These are phyloP conservation scores for Aspergillus caelatus DNA, from an alignment of 2,329 filamentous ascomycete species.

Conservation along the genomic window DNA sequence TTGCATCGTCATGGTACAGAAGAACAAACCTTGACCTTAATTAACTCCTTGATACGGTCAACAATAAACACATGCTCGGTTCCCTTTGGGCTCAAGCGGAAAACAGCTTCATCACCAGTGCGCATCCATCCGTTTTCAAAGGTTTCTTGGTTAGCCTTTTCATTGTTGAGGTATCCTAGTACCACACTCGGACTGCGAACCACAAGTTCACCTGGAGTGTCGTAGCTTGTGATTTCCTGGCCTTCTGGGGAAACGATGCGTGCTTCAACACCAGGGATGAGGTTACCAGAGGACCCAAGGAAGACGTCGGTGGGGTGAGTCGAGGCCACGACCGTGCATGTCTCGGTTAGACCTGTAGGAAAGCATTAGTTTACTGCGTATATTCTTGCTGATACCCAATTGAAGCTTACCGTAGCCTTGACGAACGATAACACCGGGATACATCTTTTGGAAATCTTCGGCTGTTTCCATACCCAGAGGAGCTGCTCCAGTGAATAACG, in stretches of 20 bases:
- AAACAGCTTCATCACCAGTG: conserved; percentile 81
- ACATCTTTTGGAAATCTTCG: conserved; percentile 62
- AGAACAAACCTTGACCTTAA: conserved; percentile 70
- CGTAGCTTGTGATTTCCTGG: conserved; percentile 68
- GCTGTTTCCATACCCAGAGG: conserved; percentile 75
- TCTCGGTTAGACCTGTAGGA: conserved; percentile 70
- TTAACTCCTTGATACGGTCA: conserved; percentile 78
- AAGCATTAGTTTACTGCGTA: conserved; percentile 14
- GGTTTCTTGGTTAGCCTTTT: conserved; percentile 78
- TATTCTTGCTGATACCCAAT: background rate
- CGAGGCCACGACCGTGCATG: conserved; percentile 68
- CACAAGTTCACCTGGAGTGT: conserved; percentile 78
- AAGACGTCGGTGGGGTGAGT: conserved; percentile 63
- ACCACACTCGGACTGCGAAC: conserved; percentile 77
- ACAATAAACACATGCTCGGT: conserved; percentile 83
- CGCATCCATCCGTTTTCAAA: conserved; percentile 80
- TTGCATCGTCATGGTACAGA: conserved; percentile 25
- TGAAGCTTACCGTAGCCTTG: conserved; percentile 68
- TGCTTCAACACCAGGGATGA: conserved; percentile 66
- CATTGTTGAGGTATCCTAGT: conserved; percentile 84
- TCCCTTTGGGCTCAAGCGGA: conserved; percentile 65
- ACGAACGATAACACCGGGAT: conserved; percentile 66
- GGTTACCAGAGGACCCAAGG: conserved; percentile 71
- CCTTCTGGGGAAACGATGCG: conserved; percentile 71
- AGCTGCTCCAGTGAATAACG: conserved; percentile 75